A percentile compares a stretch with the other conserved stretches of the same genome.
Conservation (phyloP, 768 basidiomycete species). For the Crepidotus variabilis region DNA sequence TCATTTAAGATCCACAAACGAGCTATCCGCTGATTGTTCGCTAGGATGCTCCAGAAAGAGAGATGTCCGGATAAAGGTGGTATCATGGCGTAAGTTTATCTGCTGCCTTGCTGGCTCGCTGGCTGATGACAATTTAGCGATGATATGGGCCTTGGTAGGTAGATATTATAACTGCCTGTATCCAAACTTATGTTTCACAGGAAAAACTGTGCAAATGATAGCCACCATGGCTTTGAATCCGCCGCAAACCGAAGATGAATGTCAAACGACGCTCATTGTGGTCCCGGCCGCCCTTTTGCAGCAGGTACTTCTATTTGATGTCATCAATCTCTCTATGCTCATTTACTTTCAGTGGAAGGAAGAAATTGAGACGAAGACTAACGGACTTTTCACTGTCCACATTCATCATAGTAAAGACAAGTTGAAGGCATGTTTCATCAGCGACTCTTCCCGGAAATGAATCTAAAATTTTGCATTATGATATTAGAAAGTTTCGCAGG, state of each 20-base stretch:
- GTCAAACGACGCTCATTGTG: conserved; percentile 64
- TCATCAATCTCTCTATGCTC: neutral
- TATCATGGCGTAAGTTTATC: conserved; percentile 48
- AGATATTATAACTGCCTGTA: too few relatives aligned
- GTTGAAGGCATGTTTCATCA: conserved; percentile 35
- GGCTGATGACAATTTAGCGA: conserved; percentile 35
- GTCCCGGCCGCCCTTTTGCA: conserved; percentile 73
- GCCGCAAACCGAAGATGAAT: conserved; percentile 40
- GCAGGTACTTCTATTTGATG: conserved; percentile 39
- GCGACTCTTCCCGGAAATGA: too few relatives aligned
- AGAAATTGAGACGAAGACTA: conserved; percentile 67
- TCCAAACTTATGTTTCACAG: conserved; percentile 19
- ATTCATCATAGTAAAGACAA: conserved; percentile 75
- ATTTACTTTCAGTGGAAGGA: conserved; percentile 55
- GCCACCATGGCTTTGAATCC: conserved; percentile 71
- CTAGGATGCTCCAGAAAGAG: conserved; percentile 69
- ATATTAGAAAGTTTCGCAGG: conserved; percentile 36
- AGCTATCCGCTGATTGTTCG: neutral
- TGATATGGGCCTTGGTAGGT: conserved; percentile 63
- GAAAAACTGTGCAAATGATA: conserved; percentile 79
- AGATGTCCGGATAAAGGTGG: conserved; percentile 50
- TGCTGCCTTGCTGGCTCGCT: neutral
- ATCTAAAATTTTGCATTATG: neutral
- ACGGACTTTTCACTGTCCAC: conserved; percentile 56
- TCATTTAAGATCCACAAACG: neutral